A percentile compares a stretch with the other conserved stretches of the same genome.
Evolutionary conservation across 2,329 filamentous ascomycete genomes (phyloP).

Genomic region (Fusarium sp.): DNA sequence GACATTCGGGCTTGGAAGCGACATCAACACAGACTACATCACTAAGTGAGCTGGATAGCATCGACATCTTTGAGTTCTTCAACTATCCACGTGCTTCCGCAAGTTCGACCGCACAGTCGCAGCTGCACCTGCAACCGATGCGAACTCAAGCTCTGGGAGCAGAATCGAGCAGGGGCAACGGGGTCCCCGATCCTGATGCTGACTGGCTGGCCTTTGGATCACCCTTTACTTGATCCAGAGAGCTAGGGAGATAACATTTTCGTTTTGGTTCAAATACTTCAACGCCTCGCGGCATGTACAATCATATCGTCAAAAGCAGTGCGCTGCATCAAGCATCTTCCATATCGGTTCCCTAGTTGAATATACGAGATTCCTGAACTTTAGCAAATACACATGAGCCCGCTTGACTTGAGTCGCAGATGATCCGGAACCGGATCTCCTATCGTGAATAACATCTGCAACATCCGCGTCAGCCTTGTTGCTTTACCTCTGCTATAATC

Average conservation of each 20-base stretch:
- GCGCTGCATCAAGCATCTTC: neutral
- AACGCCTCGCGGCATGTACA: slow-evolving; percentile 16
- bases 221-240: slow-evolving; percentile 5
- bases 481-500: neutral
- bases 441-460: neutral
- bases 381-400: neutral
- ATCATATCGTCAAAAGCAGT: neutral
- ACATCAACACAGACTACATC: slow-evolving; percentile 56
- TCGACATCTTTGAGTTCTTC: slow-evolving; percentile 61
- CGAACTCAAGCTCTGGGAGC: slow-evolving; percentile 3
- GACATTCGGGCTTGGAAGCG: slow-evolving; percentile 54
- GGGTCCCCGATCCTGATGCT: slow-evolving; percentile 28
- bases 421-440: neutral
- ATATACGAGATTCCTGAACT: too few species aligned
- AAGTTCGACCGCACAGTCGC: slow-evolving; percentile 36
- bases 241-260: neutral
- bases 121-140: slow-evolving; percentile 5
- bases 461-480: neutral
- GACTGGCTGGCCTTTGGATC: slow-evolving; percentile 40
- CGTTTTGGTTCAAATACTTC: slow-evolving; percentile 3
- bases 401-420: neutral
- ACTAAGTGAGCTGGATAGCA: slow-evolving; percentile 57
- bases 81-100: slow-evolving; percentile 55
- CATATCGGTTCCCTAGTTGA: too few species aligned
- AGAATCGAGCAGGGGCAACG: slow-evolving; percentile 23